Evolutionary conservation across 129 eudicot species (phyloP).

Genomic region (Lactuca saligna): DNA sequence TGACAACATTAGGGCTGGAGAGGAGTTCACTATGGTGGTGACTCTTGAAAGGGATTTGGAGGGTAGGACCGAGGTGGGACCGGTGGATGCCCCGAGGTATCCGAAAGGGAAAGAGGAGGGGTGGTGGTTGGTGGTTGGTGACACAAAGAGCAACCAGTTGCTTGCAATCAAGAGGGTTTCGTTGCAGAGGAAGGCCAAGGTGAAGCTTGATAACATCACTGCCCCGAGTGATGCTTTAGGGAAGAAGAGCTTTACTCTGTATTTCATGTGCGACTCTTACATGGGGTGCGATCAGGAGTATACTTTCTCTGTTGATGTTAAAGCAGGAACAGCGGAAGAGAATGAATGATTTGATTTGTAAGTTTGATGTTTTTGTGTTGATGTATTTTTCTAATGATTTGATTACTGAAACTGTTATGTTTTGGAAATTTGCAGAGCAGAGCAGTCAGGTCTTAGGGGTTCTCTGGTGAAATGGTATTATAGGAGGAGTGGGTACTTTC

Average conservation of each 20-base stretch:
- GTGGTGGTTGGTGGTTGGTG: constrained; percentile 97
- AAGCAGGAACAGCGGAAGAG: constrained; percentile 43
- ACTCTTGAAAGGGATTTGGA: constrained; percentile 71
- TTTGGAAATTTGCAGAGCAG: background rate
- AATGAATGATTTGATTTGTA: constrained; percentile 9
- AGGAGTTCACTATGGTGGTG: constrained; percentile 58
- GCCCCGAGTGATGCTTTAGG: constrained; percentile 69
- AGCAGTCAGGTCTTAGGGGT: no score
- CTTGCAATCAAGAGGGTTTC: constrained; percentile 78
- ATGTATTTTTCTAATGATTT: background rate
- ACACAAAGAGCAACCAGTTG: constrained; percentile 67
- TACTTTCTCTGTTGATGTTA: constrained; percentile 63
- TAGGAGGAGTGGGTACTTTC: no score
- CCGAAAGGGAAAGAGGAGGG: constrained; percentile 87
- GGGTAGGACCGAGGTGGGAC: constrained; percentile 76
- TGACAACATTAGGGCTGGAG: constrained; percentile 59
- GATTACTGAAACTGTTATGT: no score
- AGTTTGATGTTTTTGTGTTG: background rate
- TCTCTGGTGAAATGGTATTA: background rate
- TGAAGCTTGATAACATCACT: constrained; percentile 59
- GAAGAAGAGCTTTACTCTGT: constrained; percentile 54
- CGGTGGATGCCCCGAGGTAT: constrained; percentile 75
- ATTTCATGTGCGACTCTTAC: constrained; percentile 94
- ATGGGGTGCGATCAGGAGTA: constrained; percentile 94
- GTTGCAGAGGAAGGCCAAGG: constrained; percentile 66